phyloP scores from a whole-genome alignment of 78 protist species.

The Protostelium mycophagum region DNA sequence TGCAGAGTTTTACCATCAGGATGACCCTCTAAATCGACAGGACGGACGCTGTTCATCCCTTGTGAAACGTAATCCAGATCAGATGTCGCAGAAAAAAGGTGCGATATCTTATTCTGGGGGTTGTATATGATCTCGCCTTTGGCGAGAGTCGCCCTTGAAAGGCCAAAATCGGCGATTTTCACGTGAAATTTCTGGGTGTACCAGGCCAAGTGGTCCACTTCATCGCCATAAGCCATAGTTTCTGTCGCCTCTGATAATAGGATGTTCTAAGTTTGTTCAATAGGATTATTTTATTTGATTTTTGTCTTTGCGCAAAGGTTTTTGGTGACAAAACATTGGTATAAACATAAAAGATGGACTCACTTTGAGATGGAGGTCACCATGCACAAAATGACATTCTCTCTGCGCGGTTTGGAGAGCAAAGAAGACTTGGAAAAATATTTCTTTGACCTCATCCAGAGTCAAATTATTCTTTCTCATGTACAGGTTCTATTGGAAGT shows the following conservation, averaged over 20 bases:
- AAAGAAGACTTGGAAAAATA: not conserved
- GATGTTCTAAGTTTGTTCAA: not conserved
- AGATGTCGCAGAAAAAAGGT: not conserved
- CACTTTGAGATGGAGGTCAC: not conserved
- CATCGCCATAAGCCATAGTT: not conserved
- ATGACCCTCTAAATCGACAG: not conserved
- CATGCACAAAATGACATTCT: not conserved
- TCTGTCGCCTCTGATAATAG: not conserved
- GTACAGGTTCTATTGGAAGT: not conserved
- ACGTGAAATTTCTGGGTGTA: not conserved
- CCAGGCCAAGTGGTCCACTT: not conserved
- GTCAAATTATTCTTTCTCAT: not conserved
- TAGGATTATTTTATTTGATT: too few relatives aligned
- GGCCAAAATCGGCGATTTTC: not conserved
- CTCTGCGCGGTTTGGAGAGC: not conserved
- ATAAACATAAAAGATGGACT: not conserved
- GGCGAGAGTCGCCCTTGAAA: not conserved
- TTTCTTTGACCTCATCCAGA: not conserved
- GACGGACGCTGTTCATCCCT: not conserved
- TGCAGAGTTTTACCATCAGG: too few relatives aligned
- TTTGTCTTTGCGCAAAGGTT: too few relatives aligned
- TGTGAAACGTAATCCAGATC: not conserved
- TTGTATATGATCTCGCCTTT: not conserved
- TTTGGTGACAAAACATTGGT: too few relatives aligned
- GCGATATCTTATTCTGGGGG: not conserved